Conservation (phyloP, 768 basidiomycete genomes). For the Cyathus striatus region DNA sequence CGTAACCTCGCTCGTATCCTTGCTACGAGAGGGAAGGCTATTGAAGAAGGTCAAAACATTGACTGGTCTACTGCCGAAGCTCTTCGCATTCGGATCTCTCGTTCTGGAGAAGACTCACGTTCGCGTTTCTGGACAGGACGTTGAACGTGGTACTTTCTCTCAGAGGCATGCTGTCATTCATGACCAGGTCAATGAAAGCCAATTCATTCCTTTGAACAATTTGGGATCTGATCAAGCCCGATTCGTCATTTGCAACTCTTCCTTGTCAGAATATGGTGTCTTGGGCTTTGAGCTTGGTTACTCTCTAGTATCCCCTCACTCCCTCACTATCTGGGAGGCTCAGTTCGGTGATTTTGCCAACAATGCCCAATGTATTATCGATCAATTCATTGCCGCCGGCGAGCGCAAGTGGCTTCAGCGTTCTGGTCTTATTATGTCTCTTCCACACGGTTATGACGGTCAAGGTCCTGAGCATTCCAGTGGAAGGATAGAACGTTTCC, state of each 20-base stretch:
- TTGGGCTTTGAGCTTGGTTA: slow-evolving; percentile 98
- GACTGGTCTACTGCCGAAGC: slow-evolving; percentile 99
- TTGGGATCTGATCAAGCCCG: slow-evolving; percentile 84
- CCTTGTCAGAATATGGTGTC: slow-evolving; percentile 89
- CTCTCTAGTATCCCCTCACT: slow-evolving; percentile 92
- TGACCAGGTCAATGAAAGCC: slow-evolving; percentile 89
- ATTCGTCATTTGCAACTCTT: slow-evolving; percentile 96
- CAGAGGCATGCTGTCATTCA: slow-evolving; percentile 97
- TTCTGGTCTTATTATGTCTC: slow-evolving; percentile 79
- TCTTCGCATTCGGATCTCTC: slow-evolving; percentile 89
- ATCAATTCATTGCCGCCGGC: slow-evolving; percentile 97
- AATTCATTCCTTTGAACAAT: slow-evolving; percentile 87
- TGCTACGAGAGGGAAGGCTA: slow-evolving; percentile 77
- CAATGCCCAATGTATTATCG: slow-evolving; percentile 96
- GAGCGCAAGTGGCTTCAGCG: slow-evolving; percentile 98
- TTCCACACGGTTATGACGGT: slow-evolving; percentile 97
- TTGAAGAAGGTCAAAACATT: slow-evolving; percentile 87
- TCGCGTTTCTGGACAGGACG: slow-evolving; percentile 95
- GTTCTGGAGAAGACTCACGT: slow-evolving; percentile 92
- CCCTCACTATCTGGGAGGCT: slow-evolving; percentile 96
- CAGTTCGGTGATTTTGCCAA: slow-evolving; percentile 99
- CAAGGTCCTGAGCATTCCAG: slow-evolving; percentile 99
- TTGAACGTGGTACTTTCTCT: slow-evolving; percentile 98
- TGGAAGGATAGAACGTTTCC: slow-evolving; percentile 90
- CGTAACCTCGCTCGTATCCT: slow-evolving; percentile 94